Evolutionary conservation across 257 asterid genomes (phyloP).

Genomic region (Jaltomata sinuosa): DNA sequence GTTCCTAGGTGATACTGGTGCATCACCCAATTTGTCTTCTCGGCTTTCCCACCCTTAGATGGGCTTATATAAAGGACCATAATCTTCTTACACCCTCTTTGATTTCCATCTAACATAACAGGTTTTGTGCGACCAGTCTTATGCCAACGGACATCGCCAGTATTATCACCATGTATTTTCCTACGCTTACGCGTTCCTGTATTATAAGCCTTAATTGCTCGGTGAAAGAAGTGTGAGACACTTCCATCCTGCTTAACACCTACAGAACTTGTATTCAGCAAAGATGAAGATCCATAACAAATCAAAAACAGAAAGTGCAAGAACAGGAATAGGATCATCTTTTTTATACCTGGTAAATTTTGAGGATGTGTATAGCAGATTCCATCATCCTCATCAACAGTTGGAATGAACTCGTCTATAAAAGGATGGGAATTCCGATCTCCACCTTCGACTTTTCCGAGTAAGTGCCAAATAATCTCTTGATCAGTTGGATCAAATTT

Average conservation of each 20-base stretch:
- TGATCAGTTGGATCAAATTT: slow-evolving; percentile 93
- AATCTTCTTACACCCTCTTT: slow-evolving; percentile 90
- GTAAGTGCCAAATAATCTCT: slow-evolving; percentile 80
- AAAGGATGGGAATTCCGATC: slow-evolving; percentile 60
- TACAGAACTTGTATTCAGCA: slow-evolving; percentile 9
- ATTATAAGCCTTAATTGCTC: slow-evolving; percentile 88
- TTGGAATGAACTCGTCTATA: slow-evolving; percentile 76
- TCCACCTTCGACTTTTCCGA: slow-evolving; percentile 55
- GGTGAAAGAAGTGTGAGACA: slow-evolving; percentile 81
- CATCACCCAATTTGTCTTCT: slow-evolving; percentile 98
- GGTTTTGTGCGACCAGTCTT: slow-evolving; percentile 96
- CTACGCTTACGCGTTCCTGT: slow-evolving; percentile 93
- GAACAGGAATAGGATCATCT: neutral
- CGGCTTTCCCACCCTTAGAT: slow-evolving; percentile 68
- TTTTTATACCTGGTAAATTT: slow-evolving; percentile 67
- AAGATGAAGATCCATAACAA: neutral
- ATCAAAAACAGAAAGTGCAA: neutral
- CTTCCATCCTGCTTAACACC: slow-evolving; percentile 96
- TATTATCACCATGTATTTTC: slow-evolving; percentile 62
- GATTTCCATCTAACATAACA: slow-evolving; percentile 66
- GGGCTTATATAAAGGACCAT: slow-evolving; percentile 84
- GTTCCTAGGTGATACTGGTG: slow-evolving; percentile 94
- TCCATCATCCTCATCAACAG: slow-evolving; percentile 81
- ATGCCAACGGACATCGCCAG: slow-evolving; percentile 93
- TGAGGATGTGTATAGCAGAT: slow-evolving; percentile 95